phyloP scores from a whole-genome alignment of 2,329 filamentous ascomycete genomes.

The Aspergillus hiratsukae region DNA sequence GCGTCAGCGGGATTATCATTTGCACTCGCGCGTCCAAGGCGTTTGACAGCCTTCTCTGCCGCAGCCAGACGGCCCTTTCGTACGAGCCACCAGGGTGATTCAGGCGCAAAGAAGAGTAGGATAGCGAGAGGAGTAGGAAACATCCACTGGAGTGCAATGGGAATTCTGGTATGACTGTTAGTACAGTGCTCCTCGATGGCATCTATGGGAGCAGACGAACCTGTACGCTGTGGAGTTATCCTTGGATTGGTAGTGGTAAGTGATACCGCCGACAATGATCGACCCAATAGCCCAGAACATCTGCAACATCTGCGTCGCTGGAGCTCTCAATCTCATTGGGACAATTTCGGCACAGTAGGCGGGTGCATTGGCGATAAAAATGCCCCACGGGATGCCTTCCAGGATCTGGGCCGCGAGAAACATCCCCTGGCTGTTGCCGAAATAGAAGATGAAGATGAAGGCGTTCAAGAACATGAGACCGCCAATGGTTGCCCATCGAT shows the following conservation, averaged over 20 bases:
- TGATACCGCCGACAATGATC: slow-evolving; percentile 57
- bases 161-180: slow-evolving; percentile 42
- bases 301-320: slow-evolving; percentile 59
- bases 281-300: slow-evolving; percentile 62
- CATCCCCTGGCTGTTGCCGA: slow-evolving; percentile 41
- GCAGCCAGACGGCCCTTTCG: slow-evolving; percentile 45
- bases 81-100: slow-evolving; percentile 52
- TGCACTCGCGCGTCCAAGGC: slow-evolving; percentile 44
- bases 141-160: slow-evolving; percentile 56
- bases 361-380: slow-evolving; percentile 62
- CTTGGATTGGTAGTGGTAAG: slow-evolving; percentile 49
- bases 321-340: slow-evolving; percentile 54
- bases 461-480: slow-evolving; percentile 50
- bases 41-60: slow-evolving; percentile 45
- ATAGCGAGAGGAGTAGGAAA: slow-evolving; percentile 54
- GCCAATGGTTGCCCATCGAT: slow-evolving; percentile 55
- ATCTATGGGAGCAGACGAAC: slow-evolving; percentile 6
- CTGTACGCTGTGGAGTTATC: slow-evolving; percentile 21
- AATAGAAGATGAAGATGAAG: slow-evolving; percentile 51
- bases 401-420: slow-evolving; percentile 54
- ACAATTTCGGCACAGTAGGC: slow-evolving; percentile 61
- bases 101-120: slow-evolving; percentile 48
- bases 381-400: slow-evolving; percentile 61
- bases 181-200: slow-evolving; percentile 20
- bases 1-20: slow-evolving; percentile 40